These are phyloP conservation scores for Hibiscus tridactylites DNA, from an alignment of 345 rosid genomes.

Conservation along the genomic window DNA sequence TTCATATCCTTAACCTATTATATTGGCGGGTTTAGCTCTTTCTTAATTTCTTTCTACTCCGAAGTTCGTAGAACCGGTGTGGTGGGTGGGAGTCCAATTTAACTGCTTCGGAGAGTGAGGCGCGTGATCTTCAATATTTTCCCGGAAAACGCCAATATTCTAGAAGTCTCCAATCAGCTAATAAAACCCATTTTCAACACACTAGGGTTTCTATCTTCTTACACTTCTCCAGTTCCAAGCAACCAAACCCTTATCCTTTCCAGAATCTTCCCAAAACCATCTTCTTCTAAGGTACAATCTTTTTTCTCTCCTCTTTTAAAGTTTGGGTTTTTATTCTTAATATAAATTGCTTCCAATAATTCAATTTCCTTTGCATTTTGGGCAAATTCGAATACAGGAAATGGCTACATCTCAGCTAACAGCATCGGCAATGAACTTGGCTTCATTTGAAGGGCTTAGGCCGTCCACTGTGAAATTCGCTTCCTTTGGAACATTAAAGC, in stretches of 20 bases:
- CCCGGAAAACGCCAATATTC: not conserved
- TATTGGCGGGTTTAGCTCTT: not conserved
- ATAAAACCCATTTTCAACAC: not conserved
- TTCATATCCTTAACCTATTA: not conserved
- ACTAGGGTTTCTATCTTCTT: slow-evolving; percentile 4
- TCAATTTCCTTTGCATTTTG: not conserved
- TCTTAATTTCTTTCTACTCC: too few species aligned
- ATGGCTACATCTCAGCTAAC: slow-evolving; percentile 56
- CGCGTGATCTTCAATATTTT: not conserved
- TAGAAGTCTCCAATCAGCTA: slow-evolving; percentile 1
- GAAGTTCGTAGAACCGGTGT: too few species aligned
- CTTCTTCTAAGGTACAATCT: not conserved
- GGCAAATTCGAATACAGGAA: slow-evolving; percentile 6
- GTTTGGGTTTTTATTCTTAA: not conserved
- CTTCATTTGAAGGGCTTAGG: slow-evolving; percentile 45
- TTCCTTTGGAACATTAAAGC: slow-evolving; percentile 24
- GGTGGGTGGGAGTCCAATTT: not conserved
- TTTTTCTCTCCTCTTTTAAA: not conserved
- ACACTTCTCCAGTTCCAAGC: not conserved
- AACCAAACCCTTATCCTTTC: slow-evolving; percentile 1
- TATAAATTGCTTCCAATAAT: not conserved
- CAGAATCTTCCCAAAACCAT: not conserved
- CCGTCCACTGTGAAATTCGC: slow-evolving; percentile 38
- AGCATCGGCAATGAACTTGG: slow-evolving; percentile 29
- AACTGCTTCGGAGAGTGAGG: not conserved